These are phyloP conservation scores for Tubosaeta brunneosetosa DNA, from an alignment of 768 basidiomycete species.

Conservation along the genomic window DNA sequence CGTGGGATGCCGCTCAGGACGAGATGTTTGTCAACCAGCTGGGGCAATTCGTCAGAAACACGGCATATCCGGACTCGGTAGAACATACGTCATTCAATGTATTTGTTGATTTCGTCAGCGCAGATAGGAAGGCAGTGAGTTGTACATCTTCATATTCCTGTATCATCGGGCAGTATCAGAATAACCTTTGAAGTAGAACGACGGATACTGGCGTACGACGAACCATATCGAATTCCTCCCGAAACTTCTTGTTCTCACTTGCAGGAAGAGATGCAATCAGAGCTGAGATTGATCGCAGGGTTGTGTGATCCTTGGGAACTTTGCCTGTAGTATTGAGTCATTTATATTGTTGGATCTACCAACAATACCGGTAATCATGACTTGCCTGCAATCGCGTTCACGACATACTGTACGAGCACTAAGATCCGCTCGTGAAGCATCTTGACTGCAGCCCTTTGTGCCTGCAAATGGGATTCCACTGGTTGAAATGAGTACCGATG, in stretches of 20 bases:
- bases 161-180: not conserved
- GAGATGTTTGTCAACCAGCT: conserved; percentile 79
- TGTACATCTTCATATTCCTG: conserved; percentile 97
- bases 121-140: conserved; percentile 81
- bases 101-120: conserved; percentile 83
- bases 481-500: conserved; percentile 6
- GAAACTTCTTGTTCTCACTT: conserved; percentile 76
- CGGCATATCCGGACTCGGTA: not conserved
- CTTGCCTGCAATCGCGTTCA: conserved; percentile 68
- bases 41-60: conserved; percentile 4
- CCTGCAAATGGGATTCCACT: conserved; percentile 90
- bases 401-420: conserved; percentile 82
- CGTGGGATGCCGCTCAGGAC: conserved; percentile 52
- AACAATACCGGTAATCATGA: not conserved
- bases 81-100: conserved; percentile 79
- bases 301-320: conserved; percentile 71
- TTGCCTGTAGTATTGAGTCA: conserved; percentile 43
- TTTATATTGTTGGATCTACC: not conserved
- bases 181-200: not conserved
- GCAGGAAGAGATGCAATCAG: conserved; percentile 86
- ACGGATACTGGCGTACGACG: conserved; percentile 13
- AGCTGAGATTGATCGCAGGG: conserved; percentile 80
- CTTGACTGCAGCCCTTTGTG: conserved; percentile 91
- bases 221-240: conserved; percentile 87
- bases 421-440: conserved; percentile 93